Conservation (phyloP, 306 rosid species). For the Prunus persica region DNA sequence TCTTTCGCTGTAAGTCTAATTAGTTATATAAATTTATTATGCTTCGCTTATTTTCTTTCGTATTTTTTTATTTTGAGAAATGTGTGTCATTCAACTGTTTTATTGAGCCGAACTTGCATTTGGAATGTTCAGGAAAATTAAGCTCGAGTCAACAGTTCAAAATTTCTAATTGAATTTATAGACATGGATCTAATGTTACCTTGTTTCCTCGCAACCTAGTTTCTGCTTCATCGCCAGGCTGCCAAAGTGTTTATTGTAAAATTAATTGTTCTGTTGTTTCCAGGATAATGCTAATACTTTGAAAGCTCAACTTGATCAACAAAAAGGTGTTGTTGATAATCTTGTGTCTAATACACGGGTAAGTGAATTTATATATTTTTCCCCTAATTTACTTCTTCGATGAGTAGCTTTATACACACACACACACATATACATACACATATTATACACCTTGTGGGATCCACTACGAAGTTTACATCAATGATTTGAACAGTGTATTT, state of each 20-base stretch:
- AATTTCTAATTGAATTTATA: background rate
- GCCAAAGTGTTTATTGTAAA: background rate
- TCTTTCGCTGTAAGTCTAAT: slow-evolving; percentile 66
- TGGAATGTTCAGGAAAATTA: background rate
- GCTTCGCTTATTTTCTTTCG: background rate
- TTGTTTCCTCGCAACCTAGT: background rate
- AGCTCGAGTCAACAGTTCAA: background rate
- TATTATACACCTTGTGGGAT: too few species aligned
- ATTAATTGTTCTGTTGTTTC: slow-evolving; percentile 23
- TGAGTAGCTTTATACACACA: background rate
- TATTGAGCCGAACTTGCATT: background rate
- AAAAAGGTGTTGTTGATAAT: slow-evolving; percentile 85
- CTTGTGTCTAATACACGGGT: slow-evolving; percentile 94
- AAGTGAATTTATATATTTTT: slow-evolving; percentile 4
- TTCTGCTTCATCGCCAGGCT: background rate
- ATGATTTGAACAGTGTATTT: too few species aligned
- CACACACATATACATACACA: too few species aligned
- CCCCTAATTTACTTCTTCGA: background rate
- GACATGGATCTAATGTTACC: background rate
- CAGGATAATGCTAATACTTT: slow-evolving; percentile 94
- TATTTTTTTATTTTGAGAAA: background rate
- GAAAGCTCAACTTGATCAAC: slow-evolving; percentile 96
- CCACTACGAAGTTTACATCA: too few species aligned
- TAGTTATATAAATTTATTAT: background rate
- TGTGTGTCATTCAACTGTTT: background rate